Base-by-base conservation (phyloP, 1,284 basidiomycete genomes). In the Ustilago vetiveriae region DNA sequence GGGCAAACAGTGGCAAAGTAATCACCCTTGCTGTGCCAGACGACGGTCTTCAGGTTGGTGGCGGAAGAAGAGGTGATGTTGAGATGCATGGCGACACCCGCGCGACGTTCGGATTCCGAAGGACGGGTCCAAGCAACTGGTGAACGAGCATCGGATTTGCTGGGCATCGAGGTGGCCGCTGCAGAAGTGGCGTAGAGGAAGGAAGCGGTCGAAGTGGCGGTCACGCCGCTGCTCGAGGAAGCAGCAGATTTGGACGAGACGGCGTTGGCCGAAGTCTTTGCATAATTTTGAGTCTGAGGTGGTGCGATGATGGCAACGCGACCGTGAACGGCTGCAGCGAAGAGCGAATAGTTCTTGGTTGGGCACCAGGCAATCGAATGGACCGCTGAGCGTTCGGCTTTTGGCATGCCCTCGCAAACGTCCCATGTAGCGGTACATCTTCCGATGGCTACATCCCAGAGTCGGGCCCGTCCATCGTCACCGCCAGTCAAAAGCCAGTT, bases 401-500 rank as follows among this genome's bases (percentile, higher is more conserved):
- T 63, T 19, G 76, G 55, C 27, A 75, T 23, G 7, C 73, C 73
- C 19, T 60, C 65, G 36, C 69, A 74, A 69, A 97, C 88, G 76
- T 88, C 88, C 94, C 94, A 98, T 72, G 88, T 86, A 83, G 90
- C 91, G 16, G 95, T 88, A 82, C 94, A 92, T 62, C 91, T 86
- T 8, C 95, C 96, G 40, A 96, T 90, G 35, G 89, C 89, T n/a
- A 91, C 87, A 82, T 98, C 96, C 94, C 94, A 98, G 42, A 98
- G 83, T 64, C 90, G 87, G 13, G 97, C 90, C 23, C 88, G 83
- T 6, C 96, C 96, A 72, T 88, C 87, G 80, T 98, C 96, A 65
- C 94, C 92, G 13, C 94, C 96, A 52, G 92, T 95, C 29, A 91
- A 87, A 8, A 90, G 89, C 94, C 94, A 98, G 47, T 87, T 88